Evolutionary conservation across 2,329 filamentous ascomycete species (phyloP).

Genomic region (Aplosporella prunicola): DNA sequence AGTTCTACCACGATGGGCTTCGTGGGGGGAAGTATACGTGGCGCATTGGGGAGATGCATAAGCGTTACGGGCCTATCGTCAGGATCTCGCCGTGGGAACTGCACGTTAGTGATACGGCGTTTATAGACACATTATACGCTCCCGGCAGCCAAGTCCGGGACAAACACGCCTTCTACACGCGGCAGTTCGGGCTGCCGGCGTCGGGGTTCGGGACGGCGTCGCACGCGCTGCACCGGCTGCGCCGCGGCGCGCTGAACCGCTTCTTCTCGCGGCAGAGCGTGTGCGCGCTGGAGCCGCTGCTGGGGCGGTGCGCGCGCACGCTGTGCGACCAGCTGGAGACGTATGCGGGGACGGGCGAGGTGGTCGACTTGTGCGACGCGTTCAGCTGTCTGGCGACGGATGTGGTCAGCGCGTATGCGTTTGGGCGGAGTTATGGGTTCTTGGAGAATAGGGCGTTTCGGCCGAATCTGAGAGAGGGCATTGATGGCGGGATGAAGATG

Average conservation of each 20-base stretch:
- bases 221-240: constrained; percentile 17
- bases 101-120: constrained; percentile 34
- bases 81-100: constrained; percentile 35
- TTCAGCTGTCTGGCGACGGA: constrained; percentile 16
- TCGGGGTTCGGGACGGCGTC: constrained; percentile 8
- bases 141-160: constrained; percentile 12
- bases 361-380: constrained; percentile 13
- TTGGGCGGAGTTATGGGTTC: constrained; percentile 15
- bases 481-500: constrained; percentile 13
- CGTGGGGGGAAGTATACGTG: constrained; percentile 23
- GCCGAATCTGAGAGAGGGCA: constrained; percentile 15
- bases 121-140: constrained; percentile 27
- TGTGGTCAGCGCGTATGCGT: constrained; percentile 17
- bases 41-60: constrained; percentile 28
- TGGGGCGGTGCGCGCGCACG: constrained; percentile 10
- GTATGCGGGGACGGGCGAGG: constrained; percentile 10
- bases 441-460: constrained; percentile 13
- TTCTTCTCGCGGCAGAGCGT: constrained; percentile 13
- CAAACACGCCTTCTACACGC: constrained; percentile 13
- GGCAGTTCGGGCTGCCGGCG: constrained; percentile 6
- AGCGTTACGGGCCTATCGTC: constrained; percentile 32
- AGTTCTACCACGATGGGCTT: constrained; percentile 29
- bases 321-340: constrained; percentile 12
- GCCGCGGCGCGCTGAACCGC: constrained; percentile 11
- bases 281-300: constrained; percentile 9